Base-by-base conservation (phyloP, 345 rosid genomes). In the Salix udensis region DNA sequence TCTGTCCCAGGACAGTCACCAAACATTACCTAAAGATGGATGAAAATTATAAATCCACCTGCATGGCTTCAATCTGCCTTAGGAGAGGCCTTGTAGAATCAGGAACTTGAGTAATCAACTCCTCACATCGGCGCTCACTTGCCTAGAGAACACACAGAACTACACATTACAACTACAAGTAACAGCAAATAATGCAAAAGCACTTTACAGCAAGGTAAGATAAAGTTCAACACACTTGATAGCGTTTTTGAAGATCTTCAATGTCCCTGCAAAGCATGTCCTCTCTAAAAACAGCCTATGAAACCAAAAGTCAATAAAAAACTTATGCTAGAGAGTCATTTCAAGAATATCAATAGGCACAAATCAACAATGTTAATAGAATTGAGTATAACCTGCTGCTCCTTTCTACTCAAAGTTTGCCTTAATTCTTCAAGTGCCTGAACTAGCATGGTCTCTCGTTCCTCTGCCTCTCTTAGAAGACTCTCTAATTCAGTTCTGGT, bases 111-210 rank as follows among this genome's bases (percentile, higher is more conserved):
- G 92, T 89, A 66, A 96, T 84, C 85, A 96, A 90, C 85, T 96
- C 99, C 87, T 96, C 99, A 79, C 98, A 94, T 46, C 98, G 96
- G 2, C 99, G 95, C 80, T 96, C 99, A 88, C 96, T 94, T 84
- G 91, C 97, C 99, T 96, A 77, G 39, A 67, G 23, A 83, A 66
- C 75, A 39, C 73, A 28, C 65, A 73, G 18, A 70, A 65, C 28
- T 50, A 61, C 36, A 37, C 23, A 65, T 77, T 64, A 77, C 7
- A 44, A 73, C 74, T 28, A 68, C 58, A 76, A 75, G 67, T 44
- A n/a, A 79, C 23, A 13, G 67, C 34, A 66, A 74, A 28, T 71
- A 75, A 65, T 61, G 21, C 64, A 70, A 66, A 34, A 34, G 65
- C 34, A 70, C 13, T 40, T 40, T 61, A 74, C 36, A 68, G 8